Evolutionary conservation across 1,139 yeast species (phyloP).

Genomic region (Kluyveromyces marxianus): DNA sequence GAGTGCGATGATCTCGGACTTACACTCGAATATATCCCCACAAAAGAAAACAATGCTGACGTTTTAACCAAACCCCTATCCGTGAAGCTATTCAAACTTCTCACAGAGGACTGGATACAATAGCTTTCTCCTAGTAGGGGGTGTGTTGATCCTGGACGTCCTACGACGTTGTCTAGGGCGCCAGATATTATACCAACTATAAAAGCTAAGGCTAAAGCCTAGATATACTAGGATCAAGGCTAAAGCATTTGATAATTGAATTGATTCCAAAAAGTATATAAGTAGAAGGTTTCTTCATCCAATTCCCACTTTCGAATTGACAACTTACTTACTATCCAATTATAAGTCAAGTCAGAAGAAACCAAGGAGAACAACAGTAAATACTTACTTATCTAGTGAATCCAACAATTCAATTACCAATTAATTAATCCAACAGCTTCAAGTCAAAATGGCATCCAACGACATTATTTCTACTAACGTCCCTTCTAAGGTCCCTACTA

Average conservation of each 20-base stretch:
- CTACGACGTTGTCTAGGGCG: not conserved
- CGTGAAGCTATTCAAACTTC: conserved; percentile 2
- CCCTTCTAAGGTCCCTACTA: not conserved
- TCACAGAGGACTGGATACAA: conserved; percentile 5
- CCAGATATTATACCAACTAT: not conserved
- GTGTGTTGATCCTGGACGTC: not conserved
- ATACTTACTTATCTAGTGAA: not conserved
- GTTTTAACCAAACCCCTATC: conserved; percentile 10
- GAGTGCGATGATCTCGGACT: conserved; percentile 2
- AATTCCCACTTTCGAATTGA: not conserved
- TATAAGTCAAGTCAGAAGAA: not conserved
- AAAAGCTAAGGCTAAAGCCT: not conserved
- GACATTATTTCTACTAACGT: not conserved
- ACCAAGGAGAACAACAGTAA: not conserved
- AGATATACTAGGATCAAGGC: not conserved
- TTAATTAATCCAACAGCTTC: not conserved
- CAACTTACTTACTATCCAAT: not conserved
- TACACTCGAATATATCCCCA: conserved; percentile 6
- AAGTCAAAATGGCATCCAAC: not conserved
- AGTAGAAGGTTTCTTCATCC: conserved; percentile 1
- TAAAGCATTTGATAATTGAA: not conserved
- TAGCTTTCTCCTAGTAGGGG: conserved; percentile 3
- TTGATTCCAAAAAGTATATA: not conserved
- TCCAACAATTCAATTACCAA: not conserved
- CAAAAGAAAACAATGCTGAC: conserved; percentile 9